A percentile compares a stretch with the other conserved stretches of the same genome.
Conservation (phyloP, 208 protist species). For the Vickermania spadyakhi region DNA sequence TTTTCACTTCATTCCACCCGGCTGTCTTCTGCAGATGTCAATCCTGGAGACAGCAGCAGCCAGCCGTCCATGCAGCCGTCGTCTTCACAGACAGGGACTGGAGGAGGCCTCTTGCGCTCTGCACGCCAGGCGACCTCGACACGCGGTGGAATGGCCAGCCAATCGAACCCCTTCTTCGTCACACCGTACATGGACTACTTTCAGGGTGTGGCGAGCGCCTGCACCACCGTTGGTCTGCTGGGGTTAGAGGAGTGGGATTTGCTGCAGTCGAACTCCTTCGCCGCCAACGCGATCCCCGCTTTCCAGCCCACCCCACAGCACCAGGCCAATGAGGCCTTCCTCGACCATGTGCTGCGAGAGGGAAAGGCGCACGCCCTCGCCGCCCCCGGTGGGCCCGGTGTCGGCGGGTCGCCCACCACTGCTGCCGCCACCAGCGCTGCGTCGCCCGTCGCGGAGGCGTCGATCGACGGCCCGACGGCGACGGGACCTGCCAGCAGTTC, state of each 20-base stretch:
- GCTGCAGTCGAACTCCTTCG: slow-evolving; percentile 1
- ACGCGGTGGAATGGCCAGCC: neutral
- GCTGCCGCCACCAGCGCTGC: neutral
- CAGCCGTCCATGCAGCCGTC: neutral
- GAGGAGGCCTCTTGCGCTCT: neutral
- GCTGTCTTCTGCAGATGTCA: neutral
- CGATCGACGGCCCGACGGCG: neutral
- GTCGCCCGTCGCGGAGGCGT: neutral
- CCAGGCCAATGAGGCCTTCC: slow-evolving; percentile 4
- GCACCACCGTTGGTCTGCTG: slow-evolving; percentile 3
- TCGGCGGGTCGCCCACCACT: neutral
- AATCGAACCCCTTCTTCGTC: neutral
- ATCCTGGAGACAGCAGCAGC: neutral
- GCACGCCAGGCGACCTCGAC: neutral
- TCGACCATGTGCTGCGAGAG: slow-evolving; percentile 2
- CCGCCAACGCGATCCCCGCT: slow-evolving; percentile 1
- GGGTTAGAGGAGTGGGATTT: slow-evolving; percentile 6
- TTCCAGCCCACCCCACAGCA: neutral
- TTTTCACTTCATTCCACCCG: neutral
- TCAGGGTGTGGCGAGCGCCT: slow-evolving; percentile 1
- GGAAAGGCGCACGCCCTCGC: neutral
- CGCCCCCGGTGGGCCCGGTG: neutral
- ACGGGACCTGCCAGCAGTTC: neutral
- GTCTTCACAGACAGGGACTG: neutral
- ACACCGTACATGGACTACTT: neutral